phyloP scores from a whole-genome alignment of 2,329 filamentous ascomycete species.

The Pseudofabraea citricarpa region DNA sequence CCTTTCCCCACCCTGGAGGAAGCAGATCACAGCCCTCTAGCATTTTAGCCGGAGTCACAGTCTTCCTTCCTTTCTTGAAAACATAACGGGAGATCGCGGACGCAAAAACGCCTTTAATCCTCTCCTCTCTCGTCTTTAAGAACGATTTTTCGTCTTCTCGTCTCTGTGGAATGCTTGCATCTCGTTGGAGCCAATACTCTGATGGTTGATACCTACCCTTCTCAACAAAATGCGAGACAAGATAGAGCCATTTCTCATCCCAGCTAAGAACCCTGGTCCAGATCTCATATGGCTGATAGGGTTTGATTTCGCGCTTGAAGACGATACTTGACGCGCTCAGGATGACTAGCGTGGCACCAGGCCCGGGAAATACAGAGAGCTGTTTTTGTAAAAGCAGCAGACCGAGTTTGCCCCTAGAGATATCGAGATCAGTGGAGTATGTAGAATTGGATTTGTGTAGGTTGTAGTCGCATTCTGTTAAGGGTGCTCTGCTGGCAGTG shows the following conservation, averaged over 20 bases:
- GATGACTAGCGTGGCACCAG: background rate
- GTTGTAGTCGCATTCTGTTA: slow-evolving; percentile 65
- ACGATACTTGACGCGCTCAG: slow-evolving; percentile 10
- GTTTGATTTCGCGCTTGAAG: slow-evolving; percentile 67
- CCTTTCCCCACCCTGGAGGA: background rate
- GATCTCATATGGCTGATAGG: slow-evolving; percentile 67
- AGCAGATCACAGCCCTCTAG: background rate
- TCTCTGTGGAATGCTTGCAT: background rate
- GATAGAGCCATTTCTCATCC: slow-evolving; percentile 79
- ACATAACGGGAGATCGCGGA: slow-evolving; percentile 74
- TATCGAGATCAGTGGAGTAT: slow-evolving; percentile 64
- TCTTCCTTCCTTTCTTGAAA: slow-evolving; percentile 46
- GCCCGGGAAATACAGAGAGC: background rate
- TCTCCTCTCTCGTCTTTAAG: background rate
- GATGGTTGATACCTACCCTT: slow-evolving; percentile 49
- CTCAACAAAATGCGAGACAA: slow-evolving; percentile 66
- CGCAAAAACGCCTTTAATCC: slow-evolving; percentile 57
- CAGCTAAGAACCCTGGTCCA: slow-evolving; percentile 67
- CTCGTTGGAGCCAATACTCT: slow-evolving; percentile 25
- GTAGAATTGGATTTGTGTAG: slow-evolving; percentile 65
- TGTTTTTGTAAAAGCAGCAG: slow-evolving; percentile 53
- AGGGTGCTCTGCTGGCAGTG: slow-evolving; percentile 48
- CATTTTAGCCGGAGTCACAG: background rate
- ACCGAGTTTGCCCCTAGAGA: slow-evolving; percentile 72
- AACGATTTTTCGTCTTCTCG: background rate